phyloP scores from a whole-genome alignment of 1,284 basidiomycete species.

The Cutaneotrichosporon dermatis region DNA sequence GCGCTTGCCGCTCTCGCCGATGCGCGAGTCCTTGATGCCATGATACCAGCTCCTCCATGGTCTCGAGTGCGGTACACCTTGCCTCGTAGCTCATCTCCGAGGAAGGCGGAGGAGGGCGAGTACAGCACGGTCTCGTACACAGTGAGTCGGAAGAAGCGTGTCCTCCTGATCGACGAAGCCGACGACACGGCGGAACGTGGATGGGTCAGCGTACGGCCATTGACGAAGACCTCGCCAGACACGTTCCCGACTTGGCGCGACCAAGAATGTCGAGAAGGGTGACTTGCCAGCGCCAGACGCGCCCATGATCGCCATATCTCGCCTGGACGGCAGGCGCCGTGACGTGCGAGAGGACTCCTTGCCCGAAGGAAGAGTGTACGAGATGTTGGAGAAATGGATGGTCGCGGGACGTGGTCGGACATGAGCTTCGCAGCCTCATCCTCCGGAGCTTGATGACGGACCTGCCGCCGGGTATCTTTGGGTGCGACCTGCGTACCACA shows the following conservation, averaged over 20 bases:
- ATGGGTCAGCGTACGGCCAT: conserved; percentile 69
- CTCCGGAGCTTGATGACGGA: conserved; percentile 75
- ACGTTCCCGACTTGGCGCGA: conserved; percentile 76
- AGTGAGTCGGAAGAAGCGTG: conserved; percentile 89
- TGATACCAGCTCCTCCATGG: conserved; percentile 88
- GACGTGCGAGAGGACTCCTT: conserved; percentile 73
- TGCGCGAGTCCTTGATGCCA: conserved; percentile 85
- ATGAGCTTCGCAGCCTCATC: conserved; percentile 78
- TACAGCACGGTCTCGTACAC: conserved; percentile 97
- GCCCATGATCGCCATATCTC: conserved; percentile 94
- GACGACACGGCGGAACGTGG: conserved; percentile 68
- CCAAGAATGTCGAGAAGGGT: conserved; percentile 95
- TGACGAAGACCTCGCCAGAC: conserved; percentile 72
- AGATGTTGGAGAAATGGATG: conserved; percentile 78
- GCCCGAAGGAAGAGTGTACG: conserved; percentile 65
- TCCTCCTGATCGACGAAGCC: conserved; percentile 99
- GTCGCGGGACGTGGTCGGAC: conserved; percentile 91
- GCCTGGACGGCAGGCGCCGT: conserved; percentile 79
- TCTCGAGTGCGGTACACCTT: conserved; percentile 96
- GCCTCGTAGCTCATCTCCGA: conserved; percentile 90
- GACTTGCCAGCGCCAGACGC: conserved; percentile 93
- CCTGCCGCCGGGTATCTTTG: conserved; percentile 60
- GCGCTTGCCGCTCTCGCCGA: conserved; percentile 72
- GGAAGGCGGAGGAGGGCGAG: conserved; percentile 86
- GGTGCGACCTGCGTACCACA: conserved; percentile 83